Conservation (phyloP, 768 basidiomycete species). For the Tephrocybe sp. region DNA sequence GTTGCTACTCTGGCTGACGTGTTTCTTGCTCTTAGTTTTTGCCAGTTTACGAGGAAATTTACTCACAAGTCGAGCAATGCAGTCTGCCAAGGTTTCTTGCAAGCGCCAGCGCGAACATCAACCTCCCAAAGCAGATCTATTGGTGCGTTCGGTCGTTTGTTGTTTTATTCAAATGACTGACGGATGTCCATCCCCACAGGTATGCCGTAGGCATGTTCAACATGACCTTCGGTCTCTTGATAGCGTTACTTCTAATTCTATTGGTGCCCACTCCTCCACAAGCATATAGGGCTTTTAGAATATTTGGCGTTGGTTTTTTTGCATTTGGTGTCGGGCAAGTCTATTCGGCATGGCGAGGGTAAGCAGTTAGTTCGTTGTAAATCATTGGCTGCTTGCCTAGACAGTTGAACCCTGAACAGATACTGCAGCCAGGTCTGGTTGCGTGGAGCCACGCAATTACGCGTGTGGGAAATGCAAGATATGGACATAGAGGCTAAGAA, state of each 20-base stretch:
- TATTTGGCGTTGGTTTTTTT: constrained; percentile 28
- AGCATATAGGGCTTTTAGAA: constrained; percentile 29
- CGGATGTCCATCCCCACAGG: too few relatives aligned
- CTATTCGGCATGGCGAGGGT: constrained; percentile 36
- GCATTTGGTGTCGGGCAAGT: constrained; percentile 29
- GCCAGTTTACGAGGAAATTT: constrained; percentile 33
- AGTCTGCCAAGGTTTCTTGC: constrained; percentile 34
- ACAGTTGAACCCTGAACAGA: constrained; percentile 8
- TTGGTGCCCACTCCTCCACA: constrained; percentile 24
- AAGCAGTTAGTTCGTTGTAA: neutral
- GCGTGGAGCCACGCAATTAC: constrained; percentile 33
- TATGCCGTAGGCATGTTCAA: constrained; percentile 26
- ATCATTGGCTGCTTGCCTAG: neutral
- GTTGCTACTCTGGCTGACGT: neutral
- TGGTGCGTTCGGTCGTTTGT: constrained; percentile 23
- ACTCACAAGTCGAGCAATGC: constrained; percentile 26
- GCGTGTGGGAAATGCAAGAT: constrained; percentile 38
- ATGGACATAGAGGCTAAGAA: constrained; percentile 25
- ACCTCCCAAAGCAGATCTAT: constrained; percentile 33
- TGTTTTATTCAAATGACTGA: too few relatives aligned
- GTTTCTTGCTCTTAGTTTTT: constrained; percentile 31
- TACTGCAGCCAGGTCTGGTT: constrained; percentile 35
- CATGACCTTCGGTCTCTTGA: constrained; percentile 24
- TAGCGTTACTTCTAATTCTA: constrained; percentile 27
- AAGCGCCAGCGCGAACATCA: constrained; percentile 31